Conservation (phyloP, 2,329 filamentous ascomycete genomes). For the Penicillium oxalicum region DNA sequence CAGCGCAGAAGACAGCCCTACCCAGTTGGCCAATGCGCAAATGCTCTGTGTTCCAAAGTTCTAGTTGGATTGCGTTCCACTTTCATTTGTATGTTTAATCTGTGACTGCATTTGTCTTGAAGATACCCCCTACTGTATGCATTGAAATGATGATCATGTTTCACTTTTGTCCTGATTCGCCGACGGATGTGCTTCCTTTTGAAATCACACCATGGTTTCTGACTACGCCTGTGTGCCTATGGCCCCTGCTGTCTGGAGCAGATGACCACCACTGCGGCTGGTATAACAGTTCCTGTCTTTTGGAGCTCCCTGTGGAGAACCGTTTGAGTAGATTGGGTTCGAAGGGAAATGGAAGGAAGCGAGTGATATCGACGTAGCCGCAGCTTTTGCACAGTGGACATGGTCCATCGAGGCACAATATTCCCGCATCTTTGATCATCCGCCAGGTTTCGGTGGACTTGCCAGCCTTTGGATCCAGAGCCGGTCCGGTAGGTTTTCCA, state of each 20-base stretch:
- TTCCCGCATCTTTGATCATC: neutral
- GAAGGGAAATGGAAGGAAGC: neutral
- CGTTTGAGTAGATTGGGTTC: neutral
- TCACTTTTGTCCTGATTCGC: too few relatives aligned
- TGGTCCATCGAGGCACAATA: neutral
- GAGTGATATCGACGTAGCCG: neutral
- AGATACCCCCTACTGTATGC: constrained; percentile 11
- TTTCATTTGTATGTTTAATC: neutral
- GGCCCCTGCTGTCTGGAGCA: too few relatives aligned
- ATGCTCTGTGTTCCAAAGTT: too few relatives aligned
- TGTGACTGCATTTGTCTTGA: constrained; percentile 6
- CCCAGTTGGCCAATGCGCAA: too few relatives aligned
- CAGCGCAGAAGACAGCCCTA: neutral
- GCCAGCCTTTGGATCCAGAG: too few relatives aligned
- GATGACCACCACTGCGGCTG: neutral
- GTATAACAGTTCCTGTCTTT: neutral
- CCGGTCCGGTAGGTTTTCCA: neutral
- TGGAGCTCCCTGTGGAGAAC: neutral
- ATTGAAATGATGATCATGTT: too few relatives aligned
- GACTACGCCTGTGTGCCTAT: neutral
- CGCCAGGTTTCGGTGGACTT: neutral
- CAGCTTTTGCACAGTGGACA: neutral
- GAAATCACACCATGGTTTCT: too few relatives aligned
- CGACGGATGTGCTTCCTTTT: too few relatives aligned
- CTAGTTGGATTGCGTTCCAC: too few relatives aligned